Percentiles rank a stretch among this genome's conserved stretches.
phyloP scores from a whole-genome alignment of 495 filamentous ascomycete species.

The Penicillium longicatenatum region DNA sequence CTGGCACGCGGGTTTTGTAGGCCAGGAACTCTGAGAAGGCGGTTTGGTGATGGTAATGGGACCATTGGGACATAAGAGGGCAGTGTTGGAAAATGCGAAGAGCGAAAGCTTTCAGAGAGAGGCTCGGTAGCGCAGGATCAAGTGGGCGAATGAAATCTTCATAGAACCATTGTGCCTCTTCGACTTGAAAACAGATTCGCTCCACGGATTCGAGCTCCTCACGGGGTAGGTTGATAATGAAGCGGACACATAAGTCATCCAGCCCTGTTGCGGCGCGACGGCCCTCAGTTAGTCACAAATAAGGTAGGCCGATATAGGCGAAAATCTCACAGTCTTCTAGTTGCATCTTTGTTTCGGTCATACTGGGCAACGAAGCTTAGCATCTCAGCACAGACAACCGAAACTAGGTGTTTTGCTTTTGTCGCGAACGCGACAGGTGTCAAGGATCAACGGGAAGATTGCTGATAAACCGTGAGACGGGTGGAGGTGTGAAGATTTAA shows the following conservation, averaged over 20 bases:
- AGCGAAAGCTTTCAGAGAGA: constrained; percentile 80
- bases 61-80: constrained; percentile 79
- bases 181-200: constrained; percentile 96
- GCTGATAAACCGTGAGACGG: neutral
- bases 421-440: constrained; percentile 24
- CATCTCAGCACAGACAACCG: constrained; percentile 45
- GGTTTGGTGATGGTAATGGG: constrained; percentile 69
- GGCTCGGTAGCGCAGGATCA: constrained; percentile 79
- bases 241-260: constrained; percentile 93
- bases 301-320: constrained; percentile 20
- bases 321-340: constrained; percentile 77
- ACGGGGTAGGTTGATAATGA: constrained; percentile 91
- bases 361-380: constrained; percentile 50
- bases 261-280: constrained; percentile 60
- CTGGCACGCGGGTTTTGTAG: constrained; percentile 93
- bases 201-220: constrained; percentile 88
- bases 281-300: constrained; percentile 1
- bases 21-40: constrained; percentile 88
- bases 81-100: constrained; percentile 90
- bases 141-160: constrained; percentile 96
- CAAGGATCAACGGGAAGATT: constrained; percentile 4
- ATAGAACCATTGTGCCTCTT: constrained; percentile 99
- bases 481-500: neutral
- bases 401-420: constrained; percentile 25
- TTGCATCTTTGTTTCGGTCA: constrained; percentile 79